Evolutionary conservation across 495 filamentous ascomycete genomes (phyloP), one percentile per base, ranked within the genome.

Genomic region (Podospora conica): DNA sequence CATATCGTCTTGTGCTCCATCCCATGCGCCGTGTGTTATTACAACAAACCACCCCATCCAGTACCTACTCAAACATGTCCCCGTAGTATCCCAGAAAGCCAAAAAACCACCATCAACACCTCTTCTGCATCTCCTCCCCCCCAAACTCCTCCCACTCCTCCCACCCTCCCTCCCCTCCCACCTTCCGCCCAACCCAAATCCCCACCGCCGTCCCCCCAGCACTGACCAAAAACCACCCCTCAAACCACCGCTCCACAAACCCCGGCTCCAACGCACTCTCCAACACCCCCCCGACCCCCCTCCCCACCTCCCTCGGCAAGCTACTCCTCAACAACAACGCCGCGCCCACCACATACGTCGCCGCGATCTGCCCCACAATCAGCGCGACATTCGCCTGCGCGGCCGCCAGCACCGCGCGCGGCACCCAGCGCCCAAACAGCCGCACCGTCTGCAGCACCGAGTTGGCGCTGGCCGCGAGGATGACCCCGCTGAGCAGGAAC

Each of bases 221-320:
- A 58, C 85, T 87, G 8, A 86, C 86, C 25, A 93, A 74, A 69
- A 94, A 95, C 87, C 91, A 90, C 23, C 84, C 85, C 71, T 93
- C 91, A 73, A 94, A 95, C 91, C 91, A 94, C n/a, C 85, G 77
- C 68, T 93, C 91, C n/a, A 90, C 88, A 66, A 92, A 91, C 2
- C 72, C 77, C 9, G 85, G 83, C 71, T 91, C 87, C 9, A 92
- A 79, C 10, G 87, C 88, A 31, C 87, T 87, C 28, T 85, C 85
- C 31, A 94, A 77, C n/a, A 86, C 89, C 64, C 90, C 89, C 4
- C 84, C 84, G 4, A 92, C 88, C 5, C 87, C 87, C 31, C 84
- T 82, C 20, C 90, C 85, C 68, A 92, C 87, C 68, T 91, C 87
- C 28, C 77, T 78, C 0, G 91, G 91, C 63, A 93, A 79, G 76